Evolutionary conservation across 139 green algal genomes (phyloP).

Genomic region (Limnomonas spitsbergensis): DNA sequence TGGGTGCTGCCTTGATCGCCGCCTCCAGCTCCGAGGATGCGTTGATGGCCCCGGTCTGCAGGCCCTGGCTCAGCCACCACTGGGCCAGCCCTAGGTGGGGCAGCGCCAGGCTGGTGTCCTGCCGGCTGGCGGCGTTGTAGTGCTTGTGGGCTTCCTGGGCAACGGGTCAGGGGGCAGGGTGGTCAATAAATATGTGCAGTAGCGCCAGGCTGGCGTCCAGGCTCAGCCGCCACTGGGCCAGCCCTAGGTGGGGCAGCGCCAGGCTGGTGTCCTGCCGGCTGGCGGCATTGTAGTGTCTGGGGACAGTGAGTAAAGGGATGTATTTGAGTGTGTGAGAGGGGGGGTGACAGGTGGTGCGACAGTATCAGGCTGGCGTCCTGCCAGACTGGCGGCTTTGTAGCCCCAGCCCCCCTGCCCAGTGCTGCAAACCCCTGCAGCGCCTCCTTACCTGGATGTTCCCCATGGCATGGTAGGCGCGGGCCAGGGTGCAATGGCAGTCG

Average conservation of each 20-base stretch:
- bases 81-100: slow-evolving; percentile 69
- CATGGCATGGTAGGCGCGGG: slow-evolving; percentile 52
- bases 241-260: slow-evolving; percentile 59
- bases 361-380: no score
- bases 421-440: no score
- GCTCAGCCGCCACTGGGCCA: slow-evolving; percentile 71
- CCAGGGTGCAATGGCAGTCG: slow-evolving; percentile 48
- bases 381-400: no score
- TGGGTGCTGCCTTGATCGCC: slow-evolving; percentile 54
- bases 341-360: no score
- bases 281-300: no score
- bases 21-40: slow-evolving; percentile 67
- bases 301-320: no score
- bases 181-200: no score
- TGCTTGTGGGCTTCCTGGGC: background rate
- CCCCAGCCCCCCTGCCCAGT: no score
- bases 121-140: slow-evolving; percentile 23
- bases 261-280: slow-evolving; percentile 46
- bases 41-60: slow-evolving; percentile 38
- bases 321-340: no score
- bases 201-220: no score
- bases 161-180: no score
- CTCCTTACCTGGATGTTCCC: slow-evolving; percentile 21
- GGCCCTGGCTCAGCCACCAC: slow-evolving; percentile 47
- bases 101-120: slow-evolving; percentile 55